Base-by-base conservation (phyloP, 495 filamentous ascomycete genomes). In the Tuber borchii region DNA sequence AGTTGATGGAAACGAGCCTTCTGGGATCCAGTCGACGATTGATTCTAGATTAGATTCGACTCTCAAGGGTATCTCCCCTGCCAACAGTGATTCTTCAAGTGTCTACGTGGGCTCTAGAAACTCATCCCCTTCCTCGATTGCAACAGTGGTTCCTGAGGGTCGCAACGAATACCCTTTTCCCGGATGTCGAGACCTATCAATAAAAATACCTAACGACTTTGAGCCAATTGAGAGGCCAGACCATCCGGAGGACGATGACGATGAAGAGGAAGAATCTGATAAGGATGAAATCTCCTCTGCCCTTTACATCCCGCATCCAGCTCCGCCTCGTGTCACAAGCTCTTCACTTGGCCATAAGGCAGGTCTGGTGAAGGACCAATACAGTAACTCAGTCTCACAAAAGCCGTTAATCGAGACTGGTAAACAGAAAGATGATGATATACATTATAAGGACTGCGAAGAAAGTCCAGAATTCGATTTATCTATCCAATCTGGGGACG, bases 261-360 rank as follows among this genome's bases (percentile, higher is more conserved):
- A 88, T 80, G 92, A 92, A 73, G 92, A 92, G 46, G 93, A 97
- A 40, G 93, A 95, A 73, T 94, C 93, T 65, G 92, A 92, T 37
- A 90, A 94, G 83, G 95, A 98, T 82, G 93, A 97, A 83, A 97
- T 99, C 70, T 94, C 92, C 14, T 97, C 95, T 61, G 95, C 95
- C 17, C 87, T 97, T 72, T 99, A 98, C 84, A 89, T 95, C 78
- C 95, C 95, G 31, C 95, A 98, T 85, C 84, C 87, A 88, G 73
- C 88, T 88, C 80, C 86, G 88, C 71, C 84, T 87, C 65, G 85
- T 87, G 84, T 74, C 81, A 82, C 75, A 76, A 74, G 79, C 77
- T 84, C 83, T 78, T 85, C 79, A 71, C 83, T 77, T 83, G 83
- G 76, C 74, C 84, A 61, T 73, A 82, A 76, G 43, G 72, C 75